Percentiles rank a stretch among this genome's conserved stretches.
Evolutionary conservation across 2,329 filamentous ascomycete genomes (phyloP).

Genomic region (Pleoardoris graminearum): DNA sequence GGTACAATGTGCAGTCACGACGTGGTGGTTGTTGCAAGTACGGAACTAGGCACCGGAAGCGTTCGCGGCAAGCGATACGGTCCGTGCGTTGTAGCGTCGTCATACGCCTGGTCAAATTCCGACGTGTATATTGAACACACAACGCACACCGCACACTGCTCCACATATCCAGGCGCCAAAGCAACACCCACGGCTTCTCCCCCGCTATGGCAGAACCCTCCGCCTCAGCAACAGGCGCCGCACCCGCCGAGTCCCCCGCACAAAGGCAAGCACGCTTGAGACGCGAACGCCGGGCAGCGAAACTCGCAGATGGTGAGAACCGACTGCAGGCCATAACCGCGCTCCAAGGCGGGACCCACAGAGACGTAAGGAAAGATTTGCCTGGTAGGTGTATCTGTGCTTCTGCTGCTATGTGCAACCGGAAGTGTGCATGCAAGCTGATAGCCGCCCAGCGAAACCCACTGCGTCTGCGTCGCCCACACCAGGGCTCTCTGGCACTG

Average conservation of each 20-base stretch:
- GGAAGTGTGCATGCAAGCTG: conserved; percentile 16
- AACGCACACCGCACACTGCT: conserved; percentile 6
- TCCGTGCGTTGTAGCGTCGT: too few species aligned
- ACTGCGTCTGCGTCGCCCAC: conserved; percentile 23
- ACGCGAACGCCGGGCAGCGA: conserved; percentile 78
- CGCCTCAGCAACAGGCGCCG: conserved; percentile 19
- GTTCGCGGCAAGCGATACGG: too few species aligned
- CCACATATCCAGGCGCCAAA: not conserved
- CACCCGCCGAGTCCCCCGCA: conserved; percentile 44
- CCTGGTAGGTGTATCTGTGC: conserved; percentile 33
- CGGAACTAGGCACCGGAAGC: too few species aligned
- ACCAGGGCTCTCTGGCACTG: conserved; percentile 27
- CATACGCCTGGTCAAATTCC: too few species aligned
- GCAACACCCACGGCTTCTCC: not conserved
- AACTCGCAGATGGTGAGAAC: conserved; percentile 72
- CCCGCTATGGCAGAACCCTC: conserved; percentile 31
- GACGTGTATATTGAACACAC: not conserved
- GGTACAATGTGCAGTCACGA: too few species aligned
- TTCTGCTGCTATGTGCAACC: conserved; percentile 12
- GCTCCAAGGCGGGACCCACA: conserved; percentile 58
- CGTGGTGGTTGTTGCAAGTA: too few species aligned
- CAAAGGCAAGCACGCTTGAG: conserved; percentile 69
- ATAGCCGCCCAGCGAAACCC: conserved; percentile 29
- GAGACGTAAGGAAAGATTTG: conserved; percentile 38
- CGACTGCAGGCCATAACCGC: conserved; percentile 76